phyloP scores from a whole-genome alignment of 108 stramenopile species.

The Cyclostephanos tholiformis region DNA sequence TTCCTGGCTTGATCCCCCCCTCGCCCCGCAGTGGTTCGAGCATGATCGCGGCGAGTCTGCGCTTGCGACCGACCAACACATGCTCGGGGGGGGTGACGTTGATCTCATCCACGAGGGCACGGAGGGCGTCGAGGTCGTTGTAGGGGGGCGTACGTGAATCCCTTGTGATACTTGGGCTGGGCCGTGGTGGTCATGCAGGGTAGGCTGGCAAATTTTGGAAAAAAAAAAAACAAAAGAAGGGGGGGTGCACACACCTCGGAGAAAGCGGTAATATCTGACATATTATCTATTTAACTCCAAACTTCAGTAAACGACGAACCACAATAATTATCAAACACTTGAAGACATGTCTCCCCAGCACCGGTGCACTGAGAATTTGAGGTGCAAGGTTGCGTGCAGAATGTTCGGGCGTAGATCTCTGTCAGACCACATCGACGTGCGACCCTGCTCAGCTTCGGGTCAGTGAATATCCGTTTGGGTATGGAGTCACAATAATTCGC shows the following conservation, averaged over 20 bases:
- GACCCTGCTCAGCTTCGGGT: slow-evolving; percentile 11
- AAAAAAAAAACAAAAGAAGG: too few relatives aligned
- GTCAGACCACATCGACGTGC: slow-evolving; percentile 15
- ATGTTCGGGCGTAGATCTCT: slow-evolving; percentile 29
- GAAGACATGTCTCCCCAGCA: slow-evolving; percentile 2
- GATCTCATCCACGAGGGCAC: too few relatives aligned
- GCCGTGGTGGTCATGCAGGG: slow-evolving; percentile 98
- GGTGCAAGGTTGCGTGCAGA: slow-evolving; percentile 20
- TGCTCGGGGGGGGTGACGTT: slow-evolving; percentile 63
- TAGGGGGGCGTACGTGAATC: too few relatives aligned
- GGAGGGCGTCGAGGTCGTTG: too few relatives aligned
- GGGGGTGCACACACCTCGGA: too few relatives aligned
- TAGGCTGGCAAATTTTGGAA: too few relatives aligned
- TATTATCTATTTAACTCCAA: too few relatives aligned
- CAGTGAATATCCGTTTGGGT: slow-evolving; percentile 2
- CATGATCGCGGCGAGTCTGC: slow-evolving; percentile 93
- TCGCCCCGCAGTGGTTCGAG: slow-evolving; percentile 97
- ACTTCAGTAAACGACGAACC: slow-evolving; percentile 12
- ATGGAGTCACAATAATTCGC: slow-evolving; percentile 37
- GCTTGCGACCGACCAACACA: slow-evolving; percentile 57
- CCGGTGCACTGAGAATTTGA: background rate
- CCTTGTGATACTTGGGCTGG: too few relatives aligned
- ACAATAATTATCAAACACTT: slow-evolving; percentile 28
- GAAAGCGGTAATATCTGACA: too few relatives aligned
- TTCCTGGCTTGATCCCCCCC: slow-evolving; percentile 93